Evolutionary conservation across 163 green algal species (phyloP).

Genomic region (Chlorella variabilis): DNA sequence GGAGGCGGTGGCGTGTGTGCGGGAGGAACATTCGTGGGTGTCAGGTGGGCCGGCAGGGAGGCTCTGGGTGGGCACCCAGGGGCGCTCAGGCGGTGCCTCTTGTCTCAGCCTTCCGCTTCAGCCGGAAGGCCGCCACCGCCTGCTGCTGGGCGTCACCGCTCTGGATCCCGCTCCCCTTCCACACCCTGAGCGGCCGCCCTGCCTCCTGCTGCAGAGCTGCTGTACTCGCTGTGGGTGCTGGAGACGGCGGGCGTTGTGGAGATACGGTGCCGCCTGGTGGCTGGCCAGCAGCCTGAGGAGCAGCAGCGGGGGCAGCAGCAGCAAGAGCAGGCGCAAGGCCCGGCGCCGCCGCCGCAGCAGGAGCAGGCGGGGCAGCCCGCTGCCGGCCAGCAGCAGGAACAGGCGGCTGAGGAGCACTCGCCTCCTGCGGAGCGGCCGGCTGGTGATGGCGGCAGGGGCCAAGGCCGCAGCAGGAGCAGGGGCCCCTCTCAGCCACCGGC

Average conservation of each 20-base stretch:
- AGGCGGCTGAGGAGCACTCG: neutral
- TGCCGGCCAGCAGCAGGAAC: neutral
- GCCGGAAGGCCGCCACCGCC: no score
- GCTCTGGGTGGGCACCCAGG: no score
- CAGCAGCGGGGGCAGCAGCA: neutral
- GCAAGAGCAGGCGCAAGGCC: neutral
- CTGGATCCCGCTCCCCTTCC: no score
- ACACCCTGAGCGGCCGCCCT: no score
- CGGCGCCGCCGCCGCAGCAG: neutral
- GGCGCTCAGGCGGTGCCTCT: no score
- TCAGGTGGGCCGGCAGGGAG: neutral
- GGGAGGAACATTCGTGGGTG: slow-evolving; percentile 21
- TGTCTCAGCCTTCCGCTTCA: no score
- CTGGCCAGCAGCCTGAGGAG: neutral
- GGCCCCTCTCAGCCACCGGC: neutral
- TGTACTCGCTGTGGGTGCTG: slow-evolving; percentile 21
- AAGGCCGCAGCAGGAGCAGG: neutral
- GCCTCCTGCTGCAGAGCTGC: slow-evolving; percentile 14
- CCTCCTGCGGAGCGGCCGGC: no score
- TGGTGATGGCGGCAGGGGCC: neutral
- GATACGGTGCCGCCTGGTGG: neutral
- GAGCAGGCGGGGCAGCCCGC: neutral
- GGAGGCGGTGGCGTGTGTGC: neutral
- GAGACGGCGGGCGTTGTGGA: slow-evolving; percentile 4
- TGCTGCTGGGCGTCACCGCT: no score